Percentiles rank a stretch among this genome's conserved stretches.
Evolutionary conservation across 2,329 filamentous ascomycete species (phyloP).

Genomic region (Colletotrichum gloeosporioides): DNA sequence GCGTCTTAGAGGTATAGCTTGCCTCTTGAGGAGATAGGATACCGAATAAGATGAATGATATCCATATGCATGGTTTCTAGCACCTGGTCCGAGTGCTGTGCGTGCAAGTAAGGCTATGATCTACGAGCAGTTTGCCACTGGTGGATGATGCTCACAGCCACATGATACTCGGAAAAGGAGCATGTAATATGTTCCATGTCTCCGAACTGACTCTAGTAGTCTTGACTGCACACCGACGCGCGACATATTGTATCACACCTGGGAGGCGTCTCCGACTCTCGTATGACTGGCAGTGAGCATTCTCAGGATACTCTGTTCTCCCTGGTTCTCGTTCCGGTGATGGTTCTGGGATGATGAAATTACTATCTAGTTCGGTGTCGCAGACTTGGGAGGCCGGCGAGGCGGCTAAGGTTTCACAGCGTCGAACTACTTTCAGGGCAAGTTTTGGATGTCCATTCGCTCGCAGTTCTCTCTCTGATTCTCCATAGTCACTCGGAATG

Average conservation of each 20-base stretch:
- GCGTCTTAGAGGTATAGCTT: neutral
- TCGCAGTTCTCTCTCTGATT: neutral
- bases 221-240: neutral
- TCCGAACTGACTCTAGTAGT: neutral
- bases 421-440: neutral
- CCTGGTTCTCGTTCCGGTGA: no score
- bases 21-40: constrained; percentile 14
- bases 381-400: neutral
- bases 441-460: neutral
- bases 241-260: neutral
- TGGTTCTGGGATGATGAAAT: no score
- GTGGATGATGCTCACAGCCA: neutral
- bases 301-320: no score
- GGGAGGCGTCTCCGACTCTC: neutral
- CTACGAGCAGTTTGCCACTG: neutral
- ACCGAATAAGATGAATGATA: constrained; percentile 15
- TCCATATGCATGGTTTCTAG: constrained; percentile 7
- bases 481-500: neutral
- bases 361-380: no score
- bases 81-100: neutral
- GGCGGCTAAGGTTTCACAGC: neutral
- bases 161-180: neutral
- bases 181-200: neutral
- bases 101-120: neutral
- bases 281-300: no score